Base-by-base conservation (phyloP, 208 protist genomes). In the Naegleria lovaniensis region DNA sequence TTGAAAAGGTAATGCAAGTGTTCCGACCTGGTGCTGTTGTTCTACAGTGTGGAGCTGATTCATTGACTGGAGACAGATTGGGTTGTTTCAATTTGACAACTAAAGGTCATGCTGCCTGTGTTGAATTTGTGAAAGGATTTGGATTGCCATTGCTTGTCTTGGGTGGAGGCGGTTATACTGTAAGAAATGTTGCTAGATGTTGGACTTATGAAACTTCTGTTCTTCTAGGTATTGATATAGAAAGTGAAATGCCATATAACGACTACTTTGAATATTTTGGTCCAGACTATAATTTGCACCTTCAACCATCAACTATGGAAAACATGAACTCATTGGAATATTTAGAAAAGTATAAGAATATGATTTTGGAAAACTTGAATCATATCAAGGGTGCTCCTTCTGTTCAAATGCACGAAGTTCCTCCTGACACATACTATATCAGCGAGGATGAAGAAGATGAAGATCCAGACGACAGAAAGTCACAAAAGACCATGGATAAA, bases 11-110 rank as follows among this genome's bases (percentile, higher is more conserved):
- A 13, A 98, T 99, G 95, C 93, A 97, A 75, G 96, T 94, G 76
- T 99, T 96, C 91, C 85, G 92, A 84, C 99, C 99, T 0, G 94
- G 97, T 76, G 98, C 96, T 0, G 94, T 99, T 90, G 98, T 99
- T 9, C 93, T 99, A 33, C 99, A 99, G 94, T 99, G 98, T 94
- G 99, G 99, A 58, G 98, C 98, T 6, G 99, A 99, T 95, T 98
- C 97, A 40, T 93, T 99, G 6, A 95, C 96, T 25, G 98, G 98
- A 51, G 99, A 99, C 93, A 97, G 98, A 15, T 93, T 99, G 0
- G 98, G 98, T 33, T 95, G 94, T 33, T 98, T 99, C 85, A 99
- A 99, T 90, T 92, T 99, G 41, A 97, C 98, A 0, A 96, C 97
- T 0, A 84, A 94, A 51, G 94, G 96, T 22, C 97, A 99, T 94